These are phyloP conservation scores for Bipolaris zeicola DNA, from an alignment of 2,329 filamentous ascomycete genomes.

Conservation along the genomic window DNA sequence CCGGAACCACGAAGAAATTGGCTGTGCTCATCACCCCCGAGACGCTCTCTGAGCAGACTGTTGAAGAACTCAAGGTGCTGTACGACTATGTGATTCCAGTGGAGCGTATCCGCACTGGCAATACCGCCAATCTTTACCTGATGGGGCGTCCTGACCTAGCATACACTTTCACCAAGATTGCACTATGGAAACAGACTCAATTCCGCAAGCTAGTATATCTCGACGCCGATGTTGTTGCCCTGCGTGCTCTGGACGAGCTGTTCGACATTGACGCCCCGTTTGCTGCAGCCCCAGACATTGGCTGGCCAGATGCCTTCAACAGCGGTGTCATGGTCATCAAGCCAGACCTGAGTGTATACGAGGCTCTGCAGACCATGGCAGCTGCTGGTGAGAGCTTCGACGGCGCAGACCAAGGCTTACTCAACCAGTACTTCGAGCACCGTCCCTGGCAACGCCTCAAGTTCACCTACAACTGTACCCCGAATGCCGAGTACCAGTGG, in stretches of 20 bases:
- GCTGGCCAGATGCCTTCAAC: constrained; percentile 98
- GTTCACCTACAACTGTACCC: constrained; percentile 97
- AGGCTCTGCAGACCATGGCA: constrained; percentile 82
- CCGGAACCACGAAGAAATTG: constrained; percentile 82
- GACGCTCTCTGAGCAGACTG: constrained; percentile 73
- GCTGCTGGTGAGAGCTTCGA: constrained; percentile 91
- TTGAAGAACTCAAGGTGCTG: constrained; percentile 79
- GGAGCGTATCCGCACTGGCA: constrained; percentile 74
- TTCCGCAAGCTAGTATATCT: constrained; percentile 94
- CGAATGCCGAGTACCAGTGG: constrained; percentile 96
- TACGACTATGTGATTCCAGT: constrained; percentile 92
- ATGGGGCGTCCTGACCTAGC: constrained; percentile 92
- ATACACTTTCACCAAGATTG: constrained; percentile 95
- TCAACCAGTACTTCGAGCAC: constrained; percentile 92
- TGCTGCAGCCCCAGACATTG: constrained; percentile 86
- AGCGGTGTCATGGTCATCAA: constrained; percentile 93
- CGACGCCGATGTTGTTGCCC: constrained; percentile 90
- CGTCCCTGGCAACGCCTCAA: constrained; percentile 80
- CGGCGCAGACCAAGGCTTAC: constrained; percentile 90
- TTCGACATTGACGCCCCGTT: constrained; percentile 69
- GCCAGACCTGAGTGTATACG: constrained; percentile 86
- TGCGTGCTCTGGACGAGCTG: constrained; percentile 90
- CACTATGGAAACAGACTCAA: constrained; percentile 87
- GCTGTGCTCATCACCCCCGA: constrained; percentile 84
- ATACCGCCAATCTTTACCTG: constrained; percentile 80